A percentile compares a stretch with the other conserved stretches of the same genome.
Conservation (phyloP, 495 filamentous ascomycete genomes). For the Thermochaetoides thermophila region DNA sequence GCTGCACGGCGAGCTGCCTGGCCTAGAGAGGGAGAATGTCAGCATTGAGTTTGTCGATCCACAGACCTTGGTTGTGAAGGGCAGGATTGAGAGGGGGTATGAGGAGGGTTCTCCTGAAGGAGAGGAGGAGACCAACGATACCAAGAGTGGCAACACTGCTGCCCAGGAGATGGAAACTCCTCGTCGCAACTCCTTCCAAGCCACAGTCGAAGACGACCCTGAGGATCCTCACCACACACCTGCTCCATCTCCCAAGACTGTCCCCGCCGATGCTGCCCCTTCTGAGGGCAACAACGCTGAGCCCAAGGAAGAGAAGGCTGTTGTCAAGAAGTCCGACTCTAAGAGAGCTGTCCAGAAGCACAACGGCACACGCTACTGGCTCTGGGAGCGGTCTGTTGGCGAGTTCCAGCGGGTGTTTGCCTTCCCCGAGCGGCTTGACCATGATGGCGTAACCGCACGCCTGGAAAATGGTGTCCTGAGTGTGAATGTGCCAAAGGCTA, state of each 20-base stretch:
- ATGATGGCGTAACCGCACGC: conserved; percentile 59
- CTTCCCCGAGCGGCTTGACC: conserved; percentile 62
- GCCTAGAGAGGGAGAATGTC: conserved; percentile 62
- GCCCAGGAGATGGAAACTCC: not conserved
- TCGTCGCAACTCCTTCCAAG: conserved; percentile 27
- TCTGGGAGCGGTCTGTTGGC: conserved; percentile 65
- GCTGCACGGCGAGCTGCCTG: conserved; percentile 79
- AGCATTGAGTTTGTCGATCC: conserved; percentile 73
- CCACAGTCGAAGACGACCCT: conserved; percentile 17
- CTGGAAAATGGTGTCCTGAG: conserved; percentile 44
- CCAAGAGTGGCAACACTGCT: conserved; percentile 5
- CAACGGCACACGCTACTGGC: conserved; percentile 44
- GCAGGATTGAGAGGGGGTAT: conserved; percentile 46
- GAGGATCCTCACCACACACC: conserved; percentile 1
- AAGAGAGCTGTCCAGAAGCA: not conserved
- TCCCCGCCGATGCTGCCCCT: conserved; percentile 2
- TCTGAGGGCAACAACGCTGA: conserved; percentile 8
- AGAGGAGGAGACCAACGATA: conserved; percentile 13
- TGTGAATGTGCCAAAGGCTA: conserved; percentile 59
- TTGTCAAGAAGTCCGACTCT: not conserved
- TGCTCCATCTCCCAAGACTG: not conserved
- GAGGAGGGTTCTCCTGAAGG: conserved; percentile 25
- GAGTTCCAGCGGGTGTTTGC: conserved; percentile 66
- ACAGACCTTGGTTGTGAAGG: conserved; percentile 60
- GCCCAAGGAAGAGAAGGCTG: conserved; percentile 14